phyloP scores from a whole-genome alignment of 2,329 filamentous ascomycete genomes.

The Coniella lustricola region DNA sequence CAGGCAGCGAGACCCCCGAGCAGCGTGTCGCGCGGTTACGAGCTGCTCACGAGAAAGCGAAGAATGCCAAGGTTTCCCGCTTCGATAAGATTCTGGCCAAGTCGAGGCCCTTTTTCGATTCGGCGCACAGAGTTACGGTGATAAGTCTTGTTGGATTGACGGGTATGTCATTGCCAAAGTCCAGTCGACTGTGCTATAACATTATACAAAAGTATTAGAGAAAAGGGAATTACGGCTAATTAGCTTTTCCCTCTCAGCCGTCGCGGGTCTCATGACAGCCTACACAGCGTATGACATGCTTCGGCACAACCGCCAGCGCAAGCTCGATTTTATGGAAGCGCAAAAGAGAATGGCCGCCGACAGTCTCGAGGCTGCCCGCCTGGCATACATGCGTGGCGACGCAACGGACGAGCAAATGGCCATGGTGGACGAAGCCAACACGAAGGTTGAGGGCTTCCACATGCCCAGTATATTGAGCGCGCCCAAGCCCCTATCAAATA shows the following conservation, averaged over 20 bases:
- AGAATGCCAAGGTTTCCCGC: constrained; percentile 48
- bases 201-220: neutral
- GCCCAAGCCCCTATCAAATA: constrained; percentile 23
- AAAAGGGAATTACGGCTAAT: constrained; percentile 1
- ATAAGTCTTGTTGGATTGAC: constrained; percentile 49
- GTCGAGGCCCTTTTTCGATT: constrained; percentile 46
- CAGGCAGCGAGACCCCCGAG: constrained; percentile 53
- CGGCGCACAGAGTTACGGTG: constrained; percentile 49
- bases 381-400: constrained; percentile 53
- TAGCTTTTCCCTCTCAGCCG: constrained; percentile 29
- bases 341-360: constrained; percentile 48
- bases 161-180: constrained; percentile 33
- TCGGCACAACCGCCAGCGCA: constrained; percentile 52
- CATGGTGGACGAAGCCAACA: constrained; percentile 51
- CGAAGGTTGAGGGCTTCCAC: constrained; percentile 37
- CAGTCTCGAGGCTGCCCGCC: constrained; percentile 48
- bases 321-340: constrained; percentile 49
- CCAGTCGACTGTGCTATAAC: neutral
- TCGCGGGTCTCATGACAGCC: constrained; percentile 48
- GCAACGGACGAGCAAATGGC: constrained; percentile 49
- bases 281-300: constrained; percentile 59
- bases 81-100: constrained; percentile 43
- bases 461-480: constrained; percentile 45
- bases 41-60: constrained; percentile 60
- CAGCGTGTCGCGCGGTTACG: constrained; percentile 63